Evolutionary conservation across 257 asterid species (phyloP).

Genomic region (Ballota nigra): DNA sequence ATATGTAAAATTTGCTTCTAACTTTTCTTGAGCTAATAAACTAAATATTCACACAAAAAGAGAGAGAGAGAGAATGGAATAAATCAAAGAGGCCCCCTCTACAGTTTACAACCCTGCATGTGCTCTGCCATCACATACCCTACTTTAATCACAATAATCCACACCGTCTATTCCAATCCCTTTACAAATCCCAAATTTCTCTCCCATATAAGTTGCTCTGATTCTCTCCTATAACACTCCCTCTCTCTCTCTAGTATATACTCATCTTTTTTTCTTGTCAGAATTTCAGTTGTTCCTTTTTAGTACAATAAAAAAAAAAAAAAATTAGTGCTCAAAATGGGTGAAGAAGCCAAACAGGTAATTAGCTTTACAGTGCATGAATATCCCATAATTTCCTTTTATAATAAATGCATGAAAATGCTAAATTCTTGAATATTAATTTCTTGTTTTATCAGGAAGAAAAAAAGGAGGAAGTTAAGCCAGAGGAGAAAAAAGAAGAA

Average conservation of each 20-base stretch:
- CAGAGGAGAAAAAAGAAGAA: conserved; percentile 34
- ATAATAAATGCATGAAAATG: not conserved
- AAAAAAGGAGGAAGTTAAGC: conserved; percentile 39
- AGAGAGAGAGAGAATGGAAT: too few relatives aligned
- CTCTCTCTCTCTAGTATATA: conserved; percentile 24
- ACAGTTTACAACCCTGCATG: conserved; percentile 61
- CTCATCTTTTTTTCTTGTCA: conserved; percentile 19
- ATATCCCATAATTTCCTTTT: not conserved
- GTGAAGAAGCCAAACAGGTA: conserved; percentile 70
- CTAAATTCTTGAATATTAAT: not conserved
- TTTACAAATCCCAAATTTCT: conserved; percentile 21
- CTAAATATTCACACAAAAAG: not conserved
- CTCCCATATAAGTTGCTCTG: conserved; percentile 35
- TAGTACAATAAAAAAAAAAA: too few relatives aligned
- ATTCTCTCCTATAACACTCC: conserved; percentile 32
- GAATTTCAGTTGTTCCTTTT: conserved; percentile 12
- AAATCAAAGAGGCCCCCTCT: conserved; percentile 10
- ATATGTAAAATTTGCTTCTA: not conserved
- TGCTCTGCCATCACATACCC: conserved; percentile 67
- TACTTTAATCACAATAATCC: conserved; percentile 51
- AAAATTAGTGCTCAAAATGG: conserved; percentile 46
- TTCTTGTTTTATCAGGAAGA: conserved; percentile 27
- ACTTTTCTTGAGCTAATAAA: not conserved
- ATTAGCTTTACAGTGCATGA: conserved; percentile 8
- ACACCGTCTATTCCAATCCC: conserved; percentile 59